Evolutionary conservation across 176 grass and related monocot genomes (phyloP), one percentile per base, ranked within the genome.

Genomic region (Eragrostis nindensis): DNA sequence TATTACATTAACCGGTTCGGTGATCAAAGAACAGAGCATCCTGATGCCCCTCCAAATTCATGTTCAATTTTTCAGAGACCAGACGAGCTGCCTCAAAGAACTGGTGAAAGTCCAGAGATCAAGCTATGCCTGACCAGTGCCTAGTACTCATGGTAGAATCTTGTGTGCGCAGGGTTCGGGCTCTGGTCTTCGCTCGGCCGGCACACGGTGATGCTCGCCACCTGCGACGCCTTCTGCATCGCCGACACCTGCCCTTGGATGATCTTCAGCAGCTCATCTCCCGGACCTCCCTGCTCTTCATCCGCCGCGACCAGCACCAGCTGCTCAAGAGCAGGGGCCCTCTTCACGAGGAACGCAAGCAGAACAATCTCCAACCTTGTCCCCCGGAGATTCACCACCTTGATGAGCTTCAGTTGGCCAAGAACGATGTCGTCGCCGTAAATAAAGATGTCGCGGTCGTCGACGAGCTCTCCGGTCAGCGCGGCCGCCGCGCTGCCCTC

Each of bases 321-420:
- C 48, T 74, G 80, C 71, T 94, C 89, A 0, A 95, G 78, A 18
- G 40, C 25, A 44, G 55, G 27, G 47, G 87, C 68, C 53, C 76
- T 87, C 2, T 73, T 82, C 42, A 89, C 16, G 42, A 94, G 50
- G 66, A 94, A 82, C 38, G 72, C 82, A 6, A 82, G 75, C 49
- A 94, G 70, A 68, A 50, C 57, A 42, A 94, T 36, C 80, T 87
- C 86, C 27, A 29, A 17, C 13, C 12, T 70, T 0, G 76, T 89
- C 50, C 89, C 86, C 40, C 44, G 16, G 43, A 94, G 82, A 68
- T 87, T 89, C 32, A 68, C 80, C 36, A 91, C 48, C 68, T 92
- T 91, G 76, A 89, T 52, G 70, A 83, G 48, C 50, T 65, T 91
- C 16, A 91, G 83, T 25, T 80, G 52, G 52, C 52, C 52, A 54